Evolutionary conservation across 805 yeast genomes (phyloP), one percentile per base, ranked within the genome.

Genomic region (Sugiyamaella smithiae): DNA sequence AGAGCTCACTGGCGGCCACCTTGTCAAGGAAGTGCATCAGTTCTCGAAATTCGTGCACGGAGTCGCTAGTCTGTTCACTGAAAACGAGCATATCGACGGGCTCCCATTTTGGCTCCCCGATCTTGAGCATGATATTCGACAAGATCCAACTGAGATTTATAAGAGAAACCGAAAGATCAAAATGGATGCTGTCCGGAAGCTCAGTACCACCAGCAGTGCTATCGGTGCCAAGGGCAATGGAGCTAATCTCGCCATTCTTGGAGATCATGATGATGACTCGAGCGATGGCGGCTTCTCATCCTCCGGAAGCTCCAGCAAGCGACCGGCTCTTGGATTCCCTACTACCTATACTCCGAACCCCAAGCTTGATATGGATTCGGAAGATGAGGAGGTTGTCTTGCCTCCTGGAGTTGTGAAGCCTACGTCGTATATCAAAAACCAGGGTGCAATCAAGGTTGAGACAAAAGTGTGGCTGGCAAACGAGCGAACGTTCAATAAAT

Each of bases 391-490:
- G 64, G 76, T 88, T 41, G 81, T 76, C 19, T 72, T 91, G 49
- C 99, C 99, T 9, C 81, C 85, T 1, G 98, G 98, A 12, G 98
- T 91, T 17, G 73, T 74, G 40, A 86, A 84, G 62, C 99, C 99
- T 48, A 80, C 77, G 22, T 72, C 75, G 26, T 79, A 86, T 68
- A 75, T 91, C 59, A 86, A 90, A 62, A 89, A 89, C 65, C 83
- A 90, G 23, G 96, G 97, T 5, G 93, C 97, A 1, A 80, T 89
- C 48, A 89, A 86, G 68, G 90, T 93, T 50, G 99, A 93, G 71
- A 95, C 98, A 25, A 93, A 93, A 64, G 99, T 93, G 11, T 93
- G 98, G 97, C 75, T 93, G 55, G 99, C 99, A 24, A 93, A 93
- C 64, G 99, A 93, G 71, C 84, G 99, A 67, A 93, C 99, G 2